Percentiles rank a stretch among this genome's conserved stretches.
Conservation (phyloP, 148 eudicot species). For the Amaranthus cruentus region DNA sequence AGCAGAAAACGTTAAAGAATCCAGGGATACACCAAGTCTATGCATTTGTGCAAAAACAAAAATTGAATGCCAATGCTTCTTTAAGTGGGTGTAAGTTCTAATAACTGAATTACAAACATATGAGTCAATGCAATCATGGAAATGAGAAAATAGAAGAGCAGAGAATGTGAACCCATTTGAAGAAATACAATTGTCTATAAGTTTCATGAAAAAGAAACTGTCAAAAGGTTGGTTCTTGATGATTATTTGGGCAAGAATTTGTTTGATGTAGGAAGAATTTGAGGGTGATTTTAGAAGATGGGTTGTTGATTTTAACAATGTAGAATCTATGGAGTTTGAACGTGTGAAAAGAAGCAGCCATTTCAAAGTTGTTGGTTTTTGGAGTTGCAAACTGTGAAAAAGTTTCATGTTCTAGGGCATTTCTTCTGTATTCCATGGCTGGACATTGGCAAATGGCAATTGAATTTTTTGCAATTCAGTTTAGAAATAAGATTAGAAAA, state of each 20-base stretch:
- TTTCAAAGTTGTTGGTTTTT: background rate
- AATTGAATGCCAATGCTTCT: conserved; percentile 24
- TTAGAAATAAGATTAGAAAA: too few relatives aligned
- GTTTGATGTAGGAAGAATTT: conserved; percentile 20
- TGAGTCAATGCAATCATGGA: conserved; percentile 11
- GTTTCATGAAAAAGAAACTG: conserved; percentile 18
- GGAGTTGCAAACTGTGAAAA: background rate
- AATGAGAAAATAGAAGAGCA: conserved; percentile 13
- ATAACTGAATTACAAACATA: conserved; percentile 16
- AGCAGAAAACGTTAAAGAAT: conserved; percentile 23
- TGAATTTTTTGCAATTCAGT: too few relatives aligned
- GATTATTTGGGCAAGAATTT: conserved; percentile 25
- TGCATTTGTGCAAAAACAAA: conserved; percentile 29
- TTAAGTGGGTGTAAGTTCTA: conserved; percentile 23
- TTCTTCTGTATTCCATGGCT: background rate
- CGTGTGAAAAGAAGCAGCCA: conserved; percentile 3
- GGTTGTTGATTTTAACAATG: conserved; percentile 5
- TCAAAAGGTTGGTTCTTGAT: conserved; percentile 15
- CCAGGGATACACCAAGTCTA: conserved; percentile 21
- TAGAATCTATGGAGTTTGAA: conserved; percentile 6
- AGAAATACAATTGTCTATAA: conserved; percentile 15
- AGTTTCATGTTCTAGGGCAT: conserved; percentile 10
- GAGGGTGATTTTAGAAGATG: conserved; percentile 18
- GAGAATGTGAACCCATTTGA: conserved; percentile 21
- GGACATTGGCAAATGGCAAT: background rate